Base-by-base conservation (phyloP, 106 monocot genomes). In the Allium sativum region DNA sequence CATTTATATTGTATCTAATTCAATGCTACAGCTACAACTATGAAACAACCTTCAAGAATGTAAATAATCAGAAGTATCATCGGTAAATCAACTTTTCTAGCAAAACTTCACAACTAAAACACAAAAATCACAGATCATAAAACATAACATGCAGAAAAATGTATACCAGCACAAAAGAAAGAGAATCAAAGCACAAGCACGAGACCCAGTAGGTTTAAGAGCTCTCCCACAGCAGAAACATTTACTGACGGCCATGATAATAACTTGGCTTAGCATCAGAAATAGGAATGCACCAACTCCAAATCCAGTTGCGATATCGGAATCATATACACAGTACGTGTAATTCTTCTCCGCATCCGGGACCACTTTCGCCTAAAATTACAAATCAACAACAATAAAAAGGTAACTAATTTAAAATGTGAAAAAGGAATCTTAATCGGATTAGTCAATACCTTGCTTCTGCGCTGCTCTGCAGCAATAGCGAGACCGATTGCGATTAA, bases 141-240 rank as follows among this genome's bases (percentile, higher is more conserved):
- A 5, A 31, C 2, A 31, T 31, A 31, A 31, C 31, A 3, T 31
- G 31, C 5, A 31, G 31, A 31, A 31, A 31, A 31, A 31, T 2
- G 31, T 31, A 21, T 70, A 80, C 80, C 80, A 80, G 75, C 55
- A 70, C 22, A 52, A 8, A 62, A 80, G 60, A 60, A 80, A 75
- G 67, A 80, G 75, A 62, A 80, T 15, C 56, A 75, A 55, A 13
- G 80, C 75, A 59, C 75, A 80, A 14, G 71, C 70, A 20, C 80
- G 75, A 9, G 80, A 63, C 6, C 75, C 80, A 8, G 67, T 62
- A 16, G 75, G 80, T 1, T 42, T 58, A 13, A 80, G 66, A 7
- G 66, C n/a, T 12, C 53, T 48, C 44, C 80, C 80, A 44, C 80
- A 80, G 70, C 80, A 80, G 62, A 80, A 72, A 74, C 80, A 80